Evolutionary conservation across 2,329 filamentous ascomycete species (phyloP).

Genomic region (Neurospora sp.): DNA sequence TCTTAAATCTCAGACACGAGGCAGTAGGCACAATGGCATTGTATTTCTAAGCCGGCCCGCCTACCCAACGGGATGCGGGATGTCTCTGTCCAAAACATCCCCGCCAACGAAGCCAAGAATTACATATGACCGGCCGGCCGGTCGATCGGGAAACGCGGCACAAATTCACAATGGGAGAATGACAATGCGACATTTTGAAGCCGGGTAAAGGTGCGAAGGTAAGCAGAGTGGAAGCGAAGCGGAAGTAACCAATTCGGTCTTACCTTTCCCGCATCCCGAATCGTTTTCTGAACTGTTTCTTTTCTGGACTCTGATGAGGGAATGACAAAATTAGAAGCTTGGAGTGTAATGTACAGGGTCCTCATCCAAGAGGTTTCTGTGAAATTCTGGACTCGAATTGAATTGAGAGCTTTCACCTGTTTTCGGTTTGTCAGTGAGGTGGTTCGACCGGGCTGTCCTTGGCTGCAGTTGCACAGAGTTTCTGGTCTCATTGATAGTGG

Average conservation of each 20-base stretch:
- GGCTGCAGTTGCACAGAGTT: not conserved
- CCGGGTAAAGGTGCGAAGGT: not conserved
- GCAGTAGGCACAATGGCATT: too few species aligned
- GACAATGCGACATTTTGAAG: not conserved
- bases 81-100: too few species aligned
- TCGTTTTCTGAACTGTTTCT: too few species aligned
- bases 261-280: not conserved
- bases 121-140: not conserved
- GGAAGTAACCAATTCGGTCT: conserved; percentile 1
- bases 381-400: not conserved
- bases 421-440: not conserved
- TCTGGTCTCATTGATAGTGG: too few species aligned
- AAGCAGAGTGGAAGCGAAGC: not conserved
- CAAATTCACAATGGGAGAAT: not conserved
- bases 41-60: too few species aligned
- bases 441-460: not conserved
- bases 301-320: not conserved
- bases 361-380: not conserved
- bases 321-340: too few species aligned
- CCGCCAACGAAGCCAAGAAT: too few species aligned
- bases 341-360: not conserved
- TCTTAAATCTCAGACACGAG: too few species aligned
- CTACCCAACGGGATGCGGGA: too few species aligned
- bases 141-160: not conserved
- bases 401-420: not conserved